Evolutionary conservation across 23 red algal species (phyloP).

Genomic region (Porphyridium purpureum): DNA sequence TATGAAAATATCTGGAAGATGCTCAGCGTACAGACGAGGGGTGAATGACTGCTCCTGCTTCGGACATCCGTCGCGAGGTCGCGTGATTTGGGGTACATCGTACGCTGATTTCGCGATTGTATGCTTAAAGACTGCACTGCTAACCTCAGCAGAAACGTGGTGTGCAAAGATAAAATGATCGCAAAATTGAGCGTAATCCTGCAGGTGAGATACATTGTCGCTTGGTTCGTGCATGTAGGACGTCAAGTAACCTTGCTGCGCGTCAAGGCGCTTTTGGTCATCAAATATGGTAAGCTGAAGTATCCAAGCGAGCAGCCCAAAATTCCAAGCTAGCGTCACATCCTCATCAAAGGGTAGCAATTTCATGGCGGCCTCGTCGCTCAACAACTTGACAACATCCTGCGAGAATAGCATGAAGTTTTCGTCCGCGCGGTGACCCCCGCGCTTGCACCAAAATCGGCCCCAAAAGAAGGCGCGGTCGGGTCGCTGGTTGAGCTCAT

Average conservation of each 20-base stretch:
- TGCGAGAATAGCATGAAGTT: conserved; percentile 74
- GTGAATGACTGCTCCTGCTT: too few species aligned
- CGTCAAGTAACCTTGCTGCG: conserved; percentile 69
- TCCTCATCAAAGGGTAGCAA: conserved; percentile 55
- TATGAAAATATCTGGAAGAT: conserved; percentile 3
- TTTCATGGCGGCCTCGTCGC: conserved; percentile 5
- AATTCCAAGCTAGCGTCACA: conserved; percentile 74
- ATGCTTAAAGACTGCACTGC: too few species aligned
- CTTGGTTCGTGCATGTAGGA: conserved; percentile 47
- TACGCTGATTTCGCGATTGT: too few species aligned
- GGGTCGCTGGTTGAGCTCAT: conserved; percentile 15
- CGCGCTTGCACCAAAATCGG: conserved; percentile 59
- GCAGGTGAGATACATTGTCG: neutral
- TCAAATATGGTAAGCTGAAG: conserved; percentile 82
- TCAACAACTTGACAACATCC: conserved; percentile 30
- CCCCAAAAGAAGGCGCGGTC: conserved; percentile 56
- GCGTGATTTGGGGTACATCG: too few species aligned
- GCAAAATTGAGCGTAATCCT: conserved; percentile 22
- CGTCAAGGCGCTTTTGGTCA: conserved; percentile 52
- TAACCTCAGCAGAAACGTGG: conserved; percentile 30
- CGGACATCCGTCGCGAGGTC: too few species aligned
- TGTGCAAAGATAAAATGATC: conserved; percentile 47
- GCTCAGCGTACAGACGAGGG: neutral
- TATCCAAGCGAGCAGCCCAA: conserved; percentile 63
- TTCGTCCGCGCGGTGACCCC: conserved; percentile 61